phyloP scores from a whole-genome alignment of 352 stramenopile species.

The Globisporangium perplexum region DNA sequence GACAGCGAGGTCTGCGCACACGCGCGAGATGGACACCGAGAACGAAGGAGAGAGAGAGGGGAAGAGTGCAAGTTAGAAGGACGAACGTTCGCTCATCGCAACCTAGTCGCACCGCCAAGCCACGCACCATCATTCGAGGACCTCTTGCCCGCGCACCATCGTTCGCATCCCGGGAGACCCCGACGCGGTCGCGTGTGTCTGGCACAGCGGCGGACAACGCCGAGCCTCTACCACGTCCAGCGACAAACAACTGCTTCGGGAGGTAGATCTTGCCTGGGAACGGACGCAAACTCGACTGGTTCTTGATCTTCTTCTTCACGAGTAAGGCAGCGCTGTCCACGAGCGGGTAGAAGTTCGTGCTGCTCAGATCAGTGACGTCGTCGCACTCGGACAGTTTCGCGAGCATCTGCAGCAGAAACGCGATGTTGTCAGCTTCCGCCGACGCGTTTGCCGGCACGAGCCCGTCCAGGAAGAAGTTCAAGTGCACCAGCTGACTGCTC shows the following conservation, averaged over 20 bases:
- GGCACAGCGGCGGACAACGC: not conserved
- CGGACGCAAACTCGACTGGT: slow-evolving; percentile 74
- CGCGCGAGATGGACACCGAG: no score
- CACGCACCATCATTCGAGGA: slow-evolving; percentile 47
- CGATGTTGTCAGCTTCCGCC: slow-evolving; percentile 71
- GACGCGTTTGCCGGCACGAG: slow-evolving; percentile 44
- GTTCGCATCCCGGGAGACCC: not conserved
- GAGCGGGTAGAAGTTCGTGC: slow-evolving; percentile 51
- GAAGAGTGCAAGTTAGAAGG: slow-evolving; percentile 4
- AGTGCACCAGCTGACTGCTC: slow-evolving; percentile 46
- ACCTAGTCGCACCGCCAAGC: not conserved
- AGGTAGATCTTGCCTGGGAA: slow-evolving; percentile 83
- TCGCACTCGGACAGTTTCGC: slow-evolving; percentile 70
- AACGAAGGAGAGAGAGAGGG: slow-evolving; percentile 1
- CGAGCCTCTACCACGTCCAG: slow-evolving; percentile 6
- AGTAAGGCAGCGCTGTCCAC: slow-evolving; percentile 47
- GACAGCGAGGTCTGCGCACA: slow-evolving; percentile 50
- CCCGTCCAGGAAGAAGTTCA: slow-evolving; percentile 71
- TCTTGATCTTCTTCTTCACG: slow-evolving; percentile 84
- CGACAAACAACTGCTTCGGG: slow-evolving; percentile 57
- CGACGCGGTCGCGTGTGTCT: not conserved
- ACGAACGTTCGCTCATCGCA: not conserved
- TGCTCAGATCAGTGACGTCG: slow-evolving; percentile 36
- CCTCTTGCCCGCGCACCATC: slow-evolving; percentile 2
- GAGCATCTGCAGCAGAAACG: slow-evolving; percentile 81